A percentile compares a stretch with the other conserved stretches of the same genome.
These are phyloP conservation scores for Trichoderma afroharzianum DNA, from an alignment of 2,329 filamentous ascomycete genomes.

Conservation along the genomic window DNA sequence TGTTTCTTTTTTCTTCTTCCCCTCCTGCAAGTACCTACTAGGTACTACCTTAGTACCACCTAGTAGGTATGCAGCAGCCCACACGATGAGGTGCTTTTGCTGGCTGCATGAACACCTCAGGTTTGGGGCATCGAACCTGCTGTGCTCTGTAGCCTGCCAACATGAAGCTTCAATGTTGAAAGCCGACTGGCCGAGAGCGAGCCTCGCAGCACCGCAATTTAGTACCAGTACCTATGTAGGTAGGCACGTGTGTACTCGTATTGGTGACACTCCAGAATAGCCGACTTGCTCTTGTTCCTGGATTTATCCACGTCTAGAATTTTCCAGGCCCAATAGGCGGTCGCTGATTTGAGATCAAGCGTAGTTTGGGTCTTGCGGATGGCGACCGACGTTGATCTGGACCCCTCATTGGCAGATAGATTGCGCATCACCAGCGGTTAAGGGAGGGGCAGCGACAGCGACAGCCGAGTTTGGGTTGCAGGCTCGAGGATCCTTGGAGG, in stretches of 20 bases:
- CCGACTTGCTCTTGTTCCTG: not conserved
- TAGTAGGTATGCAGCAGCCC: no score
- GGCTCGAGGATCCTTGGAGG: no score
- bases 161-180: rapidly evolving
- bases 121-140: not conserved
- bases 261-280: not conserved
- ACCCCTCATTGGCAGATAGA: not conserved
- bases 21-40: no score
- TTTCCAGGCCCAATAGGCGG: not conserved
- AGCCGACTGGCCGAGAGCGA: not conserved
- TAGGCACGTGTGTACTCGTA: no score
- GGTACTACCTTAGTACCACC: no score
- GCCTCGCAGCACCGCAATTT: no score
- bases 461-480: not conserved
- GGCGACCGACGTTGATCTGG: not conserved
- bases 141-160: not conserved
- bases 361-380: not conserved
- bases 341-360: not conserved
- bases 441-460: not conserved
- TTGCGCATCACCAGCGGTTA: not conserved
- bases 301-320: not conserved
- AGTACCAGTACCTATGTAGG: no score
- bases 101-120: not conserved
- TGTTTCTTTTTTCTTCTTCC: no score
- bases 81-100: no score